A percentile compares a stretch with the other conserved stretches of the same genome.
These are phyloP conservation scores for Teratosphaeria gauchensis DNA, from an alignment of 2,329 filamentous ascomycete species.

Conservation along the genomic window DNA sequence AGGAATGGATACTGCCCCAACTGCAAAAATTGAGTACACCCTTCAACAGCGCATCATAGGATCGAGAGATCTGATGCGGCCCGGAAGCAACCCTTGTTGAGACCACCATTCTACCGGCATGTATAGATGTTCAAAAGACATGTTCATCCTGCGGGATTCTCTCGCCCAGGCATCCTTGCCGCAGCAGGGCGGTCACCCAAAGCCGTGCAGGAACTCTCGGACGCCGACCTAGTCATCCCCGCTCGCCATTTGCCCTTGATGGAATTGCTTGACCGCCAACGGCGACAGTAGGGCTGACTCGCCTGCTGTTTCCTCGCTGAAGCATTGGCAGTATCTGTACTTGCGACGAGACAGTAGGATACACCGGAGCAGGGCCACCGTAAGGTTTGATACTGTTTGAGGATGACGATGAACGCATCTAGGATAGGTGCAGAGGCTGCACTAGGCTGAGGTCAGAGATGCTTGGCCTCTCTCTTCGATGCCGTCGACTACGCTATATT, in stretches of 20 bases:
- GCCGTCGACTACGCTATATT: neutral
- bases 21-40: neutral
- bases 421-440: neutral
- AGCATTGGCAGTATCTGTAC: neutral
- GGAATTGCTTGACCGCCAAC: neutral
- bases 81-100: neutral
- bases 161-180: neutral
- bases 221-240: neutral
- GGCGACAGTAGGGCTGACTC: neutral
- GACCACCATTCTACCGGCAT: neutral
- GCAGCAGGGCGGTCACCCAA: neutral
- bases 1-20: neutral
- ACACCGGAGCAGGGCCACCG: neutral
- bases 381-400: neutral
- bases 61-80: neutral
- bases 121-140: too few relatives aligned
- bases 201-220: neutral
- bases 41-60: neutral
- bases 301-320: neutral
- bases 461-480: neutral
- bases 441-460: neutral
- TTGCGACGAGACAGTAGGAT: neutral
- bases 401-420: neutral
- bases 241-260: neutral
- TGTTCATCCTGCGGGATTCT: neutral